A percentile compares a stretch with the other conserved stretches of the same genome.
phyloP scores from a whole-genome alignment of 1,139 yeast species.

The Geotrichum histeridarum region DNA sequence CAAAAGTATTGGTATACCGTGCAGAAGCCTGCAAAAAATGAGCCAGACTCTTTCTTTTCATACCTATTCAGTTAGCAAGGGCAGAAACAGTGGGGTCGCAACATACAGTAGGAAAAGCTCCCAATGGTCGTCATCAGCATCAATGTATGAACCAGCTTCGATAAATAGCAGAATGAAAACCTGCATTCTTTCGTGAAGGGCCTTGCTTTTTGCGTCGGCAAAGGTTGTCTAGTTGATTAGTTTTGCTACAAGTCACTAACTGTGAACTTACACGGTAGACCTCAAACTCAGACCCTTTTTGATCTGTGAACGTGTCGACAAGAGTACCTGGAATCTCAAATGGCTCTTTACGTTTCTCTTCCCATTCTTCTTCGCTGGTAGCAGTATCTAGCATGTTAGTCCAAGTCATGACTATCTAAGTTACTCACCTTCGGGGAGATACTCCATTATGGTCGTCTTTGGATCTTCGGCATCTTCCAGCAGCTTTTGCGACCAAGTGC shows the following conservation, averaged over 20 bases:
- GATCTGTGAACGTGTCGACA: constrained; percentile 39
- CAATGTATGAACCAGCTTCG: constrained; percentile 92
- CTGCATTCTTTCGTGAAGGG: constrained; percentile 66
- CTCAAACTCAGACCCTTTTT: constrained; percentile 37
- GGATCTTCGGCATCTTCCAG: constrained; percentile 41
- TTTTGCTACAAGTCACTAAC: not conserved
- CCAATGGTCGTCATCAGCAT: constrained; percentile 72
- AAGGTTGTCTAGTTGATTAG: constrained; percentile 42
- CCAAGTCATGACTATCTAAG: not conserved
- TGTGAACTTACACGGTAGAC: constrained; percentile 33
- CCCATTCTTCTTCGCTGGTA: constrained; percentile 66
- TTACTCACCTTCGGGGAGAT: constrained; percentile 48
- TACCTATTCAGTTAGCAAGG: constrained; percentile 18
- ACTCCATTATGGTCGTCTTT: constrained; percentile 48
- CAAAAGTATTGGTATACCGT: constrained; percentile 85
- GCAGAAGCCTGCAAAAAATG: constrained; percentile 63
- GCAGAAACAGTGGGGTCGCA: constrained; percentile 28
- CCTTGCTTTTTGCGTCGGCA: constrained; percentile 42
- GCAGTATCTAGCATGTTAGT: constrained; percentile 40
- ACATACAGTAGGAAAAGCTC: constrained; percentile 43
- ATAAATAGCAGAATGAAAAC: constrained; percentile 76
- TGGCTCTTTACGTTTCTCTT: constrained; percentile 45
- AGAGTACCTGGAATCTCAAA: constrained; percentile 48
- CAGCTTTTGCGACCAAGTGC: constrained; percentile 50
- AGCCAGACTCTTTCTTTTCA: constrained; percentile 30